Evolutionary conservation across 2,329 filamentous ascomycete genomes (phyloP), one percentile per base, ranked within the genome.

Genomic region (Dactylonectria estremocensis): DNA sequence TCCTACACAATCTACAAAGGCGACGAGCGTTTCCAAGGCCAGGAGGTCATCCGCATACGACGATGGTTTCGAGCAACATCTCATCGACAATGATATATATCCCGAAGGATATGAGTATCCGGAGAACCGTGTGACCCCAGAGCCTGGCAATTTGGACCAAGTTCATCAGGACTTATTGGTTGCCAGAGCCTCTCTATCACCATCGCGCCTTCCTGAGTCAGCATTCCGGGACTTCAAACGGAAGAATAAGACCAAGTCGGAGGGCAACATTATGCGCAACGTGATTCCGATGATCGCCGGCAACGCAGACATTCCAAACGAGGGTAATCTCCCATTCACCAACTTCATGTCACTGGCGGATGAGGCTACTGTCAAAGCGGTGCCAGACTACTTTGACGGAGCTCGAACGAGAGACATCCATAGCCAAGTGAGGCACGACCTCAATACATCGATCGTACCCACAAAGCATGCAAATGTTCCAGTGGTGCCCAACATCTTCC

Each of bases 401-500:
- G 74, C 76, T 13, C 56, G 46, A 33, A 67, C 72, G 18, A 54
- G 72, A 28, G 70, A 79, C 35, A 60, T 82, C 22, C 54, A 73
- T 33, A 45, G 43, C 22, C 53, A 61, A 14, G 67, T 79, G 20
- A 72, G 72, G 10, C 52, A 68, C 33, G 64, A 73, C 9, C 74
- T 80, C 16, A 24, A 55, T 18, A 65, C 72, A 22, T 77, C 81
- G 31, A 72, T 80, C 45, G 78, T 80, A 16, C 78, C 77, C 11
- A 35, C 70, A 18, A 69, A 72, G 40, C 35, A 59, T 20, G 65
- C 72, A 46, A 71, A 72, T 54, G n/a, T 40, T 40, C 80, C 80
- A 1, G 63, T 80, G 3, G 76, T 72, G 24, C 81, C 81, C 2
- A 84, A 85, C 69, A 81, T 84, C 61, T 84, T 84, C 64, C 24